Evolutionary conservation across 148 eudicot species (phyloP).

Genomic region (Suaeda aralocaspica): DNA sequence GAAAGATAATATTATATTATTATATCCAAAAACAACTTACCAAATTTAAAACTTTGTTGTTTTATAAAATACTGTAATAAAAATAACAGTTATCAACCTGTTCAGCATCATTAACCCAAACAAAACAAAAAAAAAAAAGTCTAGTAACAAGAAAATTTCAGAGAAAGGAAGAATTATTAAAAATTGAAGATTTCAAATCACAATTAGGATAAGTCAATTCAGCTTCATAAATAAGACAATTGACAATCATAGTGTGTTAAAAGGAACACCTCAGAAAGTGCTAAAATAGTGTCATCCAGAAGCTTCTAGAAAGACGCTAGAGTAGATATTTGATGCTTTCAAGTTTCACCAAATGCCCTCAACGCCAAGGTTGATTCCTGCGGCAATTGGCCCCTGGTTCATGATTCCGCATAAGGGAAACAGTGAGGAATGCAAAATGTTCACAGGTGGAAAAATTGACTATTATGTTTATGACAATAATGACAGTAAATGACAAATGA

Average conservation of each 20-base stretch:
- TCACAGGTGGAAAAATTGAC: background rate
- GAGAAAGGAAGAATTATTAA: background rate
- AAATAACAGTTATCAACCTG: background rate
- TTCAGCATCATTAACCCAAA: background rate
- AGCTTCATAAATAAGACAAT: too few species aligned
- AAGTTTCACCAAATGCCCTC: too few species aligned
- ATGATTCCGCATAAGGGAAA: too few species aligned
- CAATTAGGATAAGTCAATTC: too few species aligned
- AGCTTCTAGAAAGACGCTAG: background rate
- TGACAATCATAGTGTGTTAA: too few species aligned
- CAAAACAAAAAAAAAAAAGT: background rate
- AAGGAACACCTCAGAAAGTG: conserved; percentile 3
- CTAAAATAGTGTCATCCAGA: background rate
- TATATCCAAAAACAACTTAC: conserved; percentile 2
- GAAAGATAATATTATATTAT: background rate
- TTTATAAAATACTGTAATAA: too few species aligned
- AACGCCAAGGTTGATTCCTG: too few species aligned
- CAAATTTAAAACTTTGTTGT: background rate
- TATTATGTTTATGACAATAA: conserved; percentile 13
- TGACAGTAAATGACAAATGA: conserved; percentile 20
- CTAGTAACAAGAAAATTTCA: background rate
- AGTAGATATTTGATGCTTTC: too few species aligned
- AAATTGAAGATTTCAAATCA: too few species aligned
- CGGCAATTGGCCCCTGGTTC: too few species aligned
- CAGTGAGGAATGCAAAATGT: too few species aligned